Base-by-base conservation (phyloP, 371 early-diverging fungal genomes). In the Circinella umbellata region DNA sequence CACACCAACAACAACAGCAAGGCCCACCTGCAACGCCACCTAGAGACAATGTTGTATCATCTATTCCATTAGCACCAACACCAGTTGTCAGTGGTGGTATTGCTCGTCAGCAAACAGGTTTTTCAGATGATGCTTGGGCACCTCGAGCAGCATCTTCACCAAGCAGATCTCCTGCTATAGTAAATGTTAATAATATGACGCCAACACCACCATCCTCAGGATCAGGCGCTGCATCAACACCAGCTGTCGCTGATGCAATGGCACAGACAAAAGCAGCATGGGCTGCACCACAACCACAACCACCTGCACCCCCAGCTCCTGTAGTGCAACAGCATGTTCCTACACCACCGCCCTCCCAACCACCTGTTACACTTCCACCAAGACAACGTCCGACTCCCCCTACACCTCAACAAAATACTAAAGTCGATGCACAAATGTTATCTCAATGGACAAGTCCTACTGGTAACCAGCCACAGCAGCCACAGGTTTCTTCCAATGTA, bases 41-140 rank as follows among this genome's bases (percentile, higher is more conserved):
- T 20, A 34, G 47, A 63, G 35, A 46, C 10, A 39, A 68, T 15
- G 67, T 68, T 10, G 64, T 64, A 5, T 64, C 71, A 8, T 7
- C 74, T 7, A 57, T 73, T 14, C 70, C 76, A 20, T 20, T 66
- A 34, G 64, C 61, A 17, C 63, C 67, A 8, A 65, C 73, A 34
- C 68, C 72, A 54, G 55, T 55, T 8, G 51, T 51, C 4, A 18
- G 42, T 27, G 46, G 68, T 51, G 55, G 61, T 61, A 47, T 49
- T 15, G 17, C 71, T 55, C 51, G 36, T 8, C 59, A 68, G 15
- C 60, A 67, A 7, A 47, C 66, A 61, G 84, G 81, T 1, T 86
- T 88, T 71, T 85, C 86, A 11, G 88, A 88, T 71, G 88, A 88
- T 74, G 85, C 74, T 63, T 86, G 73, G 88, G 57, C 80, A 13